A percentile compares a stretch with the other conserved stretches of the same genome.
These are phyloP conservation scores for Fusarium sublunatum DNA, from an alignment of 2,329 filamentous ascomycete genomes.

Conservation along the genomic window DNA sequence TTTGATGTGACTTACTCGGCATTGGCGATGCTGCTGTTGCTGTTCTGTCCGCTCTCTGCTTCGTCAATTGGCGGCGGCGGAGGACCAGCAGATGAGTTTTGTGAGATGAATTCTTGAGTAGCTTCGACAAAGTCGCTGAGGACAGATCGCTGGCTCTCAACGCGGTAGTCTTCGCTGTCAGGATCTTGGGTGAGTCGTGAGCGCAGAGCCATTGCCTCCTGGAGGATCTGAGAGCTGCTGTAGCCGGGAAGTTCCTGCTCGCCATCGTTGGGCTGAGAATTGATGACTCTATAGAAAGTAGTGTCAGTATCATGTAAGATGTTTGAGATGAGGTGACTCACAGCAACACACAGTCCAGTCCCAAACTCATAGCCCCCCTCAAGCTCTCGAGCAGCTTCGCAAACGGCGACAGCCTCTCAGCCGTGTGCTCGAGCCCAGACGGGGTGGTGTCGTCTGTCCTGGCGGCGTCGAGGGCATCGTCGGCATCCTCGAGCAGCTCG, in stretches of 20 bases:
- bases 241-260: constrained; percentile 44
- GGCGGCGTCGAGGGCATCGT: constrained; percentile 36
- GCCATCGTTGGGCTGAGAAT: constrained; percentile 35
- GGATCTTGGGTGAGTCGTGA: constrained; percentile 29
- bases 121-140: constrained; percentile 41
- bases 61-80: constrained; percentile 19
- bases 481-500: constrained; percentile 37
- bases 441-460: constrained; percentile 27
- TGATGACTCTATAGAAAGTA: constrained; percentile 30
- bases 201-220: constrained; percentile 39
- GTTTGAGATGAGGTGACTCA: constrained; percentile 4
- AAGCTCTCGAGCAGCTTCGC: constrained; percentile 33
- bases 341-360: constrained; percentile 40
- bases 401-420: constrained; percentile 39
- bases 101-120: constrained; percentile 42
- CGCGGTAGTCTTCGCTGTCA: constrained; percentile 36
- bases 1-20: constrained; percentile 19
- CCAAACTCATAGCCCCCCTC: constrained; percentile 43
- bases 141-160: constrained; percentile 31
- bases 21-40: constrained; percentile 16
- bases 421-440: constrained; percentile 41
- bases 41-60: constrained; percentile 10
- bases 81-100: constrained; percentile 21
- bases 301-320: constrained; percentile 5
- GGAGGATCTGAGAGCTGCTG: constrained; percentile 45